These are phyloP conservation scores for Hypoxylon rickii DNA, from an alignment of 495 filamentous ascomycete genomes.

Conservation along the genomic window DNA sequence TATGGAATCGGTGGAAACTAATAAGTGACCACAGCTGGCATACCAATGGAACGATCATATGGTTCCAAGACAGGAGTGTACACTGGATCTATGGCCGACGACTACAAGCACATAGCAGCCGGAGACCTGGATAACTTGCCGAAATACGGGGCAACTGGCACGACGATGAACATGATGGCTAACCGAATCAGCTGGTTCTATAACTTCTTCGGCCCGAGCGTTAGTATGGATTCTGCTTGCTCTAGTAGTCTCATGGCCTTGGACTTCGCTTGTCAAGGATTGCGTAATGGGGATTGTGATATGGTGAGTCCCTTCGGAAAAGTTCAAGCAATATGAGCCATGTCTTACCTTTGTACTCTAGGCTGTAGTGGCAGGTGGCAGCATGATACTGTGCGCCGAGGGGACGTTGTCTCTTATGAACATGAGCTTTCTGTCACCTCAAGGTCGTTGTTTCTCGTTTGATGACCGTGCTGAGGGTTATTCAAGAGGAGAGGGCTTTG, in stretches of 20 bases:
- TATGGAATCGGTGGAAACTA: too few species aligned
- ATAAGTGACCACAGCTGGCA: too few species aligned
- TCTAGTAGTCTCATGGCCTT: constrained; percentile 66
- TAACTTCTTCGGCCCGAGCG: constrained; percentile 23
- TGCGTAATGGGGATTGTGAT: constrained; percentile 57
- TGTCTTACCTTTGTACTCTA: too few species aligned
- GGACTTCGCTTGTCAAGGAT: constrained; percentile 74
- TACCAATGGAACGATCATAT: constrained; percentile 10
- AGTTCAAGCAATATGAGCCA: too few species aligned
- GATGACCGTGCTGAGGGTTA: constrained; percentile 64
- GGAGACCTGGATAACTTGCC: constrained; percentile 24
- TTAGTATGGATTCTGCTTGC: constrained; percentile 49
- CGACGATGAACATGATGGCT: background rate
- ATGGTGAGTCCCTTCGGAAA: too few species aligned
- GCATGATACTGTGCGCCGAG: constrained; percentile 37
- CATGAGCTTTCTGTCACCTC: constrained; percentile 41
- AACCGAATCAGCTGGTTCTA: constrained; percentile 21
- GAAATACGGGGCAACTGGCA: constrained; percentile 1
- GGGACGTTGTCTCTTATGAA: constrained; percentile 26
- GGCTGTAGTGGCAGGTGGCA: constrained; percentile 11
- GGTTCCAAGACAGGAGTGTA: constrained; percentile 30
- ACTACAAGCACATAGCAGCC: constrained; percentile 22
- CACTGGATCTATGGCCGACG: constrained; percentile 23
- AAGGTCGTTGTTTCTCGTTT: constrained; percentile 57
- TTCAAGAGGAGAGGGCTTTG: constrained; percentile 62